Evolutionary conservation across 2,329 filamentous ascomycete genomes (phyloP).

Genomic region (Pseudogymnoascus sp.): DNA sequence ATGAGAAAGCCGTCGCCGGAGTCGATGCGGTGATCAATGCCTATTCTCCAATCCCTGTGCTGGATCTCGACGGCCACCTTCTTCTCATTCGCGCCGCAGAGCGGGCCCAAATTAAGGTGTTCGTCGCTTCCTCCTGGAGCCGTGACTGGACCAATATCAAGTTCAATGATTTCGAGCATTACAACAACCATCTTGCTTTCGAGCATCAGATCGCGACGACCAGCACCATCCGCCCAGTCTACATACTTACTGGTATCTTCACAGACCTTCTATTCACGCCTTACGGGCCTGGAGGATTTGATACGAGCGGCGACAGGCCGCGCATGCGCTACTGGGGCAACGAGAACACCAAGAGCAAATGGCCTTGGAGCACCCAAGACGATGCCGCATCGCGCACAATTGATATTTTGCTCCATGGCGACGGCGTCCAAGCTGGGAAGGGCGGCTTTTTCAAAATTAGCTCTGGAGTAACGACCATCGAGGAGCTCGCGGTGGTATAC

Average conservation of each 20-base stretch:
- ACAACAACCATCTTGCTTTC: conserved; percentile 31
- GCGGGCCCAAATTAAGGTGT: conserved; percentile 29
- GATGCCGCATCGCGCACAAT: not conserved
- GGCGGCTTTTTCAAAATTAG: not conserved
- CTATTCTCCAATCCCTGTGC: conserved; percentile 23
- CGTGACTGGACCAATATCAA: conserved; percentile 28
- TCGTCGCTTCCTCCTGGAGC: conserved; percentile 30
- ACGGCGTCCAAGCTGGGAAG: not conserved
- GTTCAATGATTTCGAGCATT: conserved; percentile 28
- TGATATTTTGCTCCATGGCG: not conserved
- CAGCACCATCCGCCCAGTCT: conserved; percentile 26
- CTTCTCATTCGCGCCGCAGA: conserved; percentile 33
- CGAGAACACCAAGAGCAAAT: not conserved
- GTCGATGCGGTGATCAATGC: conserved; percentile 33
- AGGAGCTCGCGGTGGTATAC: not conserved
- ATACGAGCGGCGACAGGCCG: not conserved
- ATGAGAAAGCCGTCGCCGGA: conserved; percentile 28
- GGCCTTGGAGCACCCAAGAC: not conserved
- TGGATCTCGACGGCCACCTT: conserved; percentile 31
- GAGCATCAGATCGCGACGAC: conserved; percentile 26
- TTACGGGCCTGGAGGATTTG: not conserved
- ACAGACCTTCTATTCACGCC: conserved; percentile 18
- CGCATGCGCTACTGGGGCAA: not conserved
- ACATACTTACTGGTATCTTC: conserved; percentile 28
- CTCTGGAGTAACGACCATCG: not conserved